A percentile compares a stretch with the other conserved stretches of the same genome.
These are phyloP conservation scores for Fusarium sublunatum DNA, from an alignment of 2,329 filamentous ascomycete species.

Conservation along the genomic window DNA sequence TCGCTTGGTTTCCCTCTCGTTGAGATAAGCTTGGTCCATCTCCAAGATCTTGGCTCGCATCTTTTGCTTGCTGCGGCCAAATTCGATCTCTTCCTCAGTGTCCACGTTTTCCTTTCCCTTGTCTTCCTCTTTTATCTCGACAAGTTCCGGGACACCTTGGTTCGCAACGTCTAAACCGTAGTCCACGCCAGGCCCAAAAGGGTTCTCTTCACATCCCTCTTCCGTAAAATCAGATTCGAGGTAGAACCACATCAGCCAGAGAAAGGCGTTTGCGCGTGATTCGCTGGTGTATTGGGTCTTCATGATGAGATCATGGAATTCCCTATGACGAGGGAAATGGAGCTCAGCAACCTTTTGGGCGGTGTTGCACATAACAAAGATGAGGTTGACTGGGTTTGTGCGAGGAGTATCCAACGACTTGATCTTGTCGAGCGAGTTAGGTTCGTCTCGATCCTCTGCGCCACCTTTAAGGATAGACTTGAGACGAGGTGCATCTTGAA, in stretches of 20 bases:
- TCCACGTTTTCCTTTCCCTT: constrained; percentile 79
- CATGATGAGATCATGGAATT: constrained; percentile 98
- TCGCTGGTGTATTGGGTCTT: constrained; percentile 82
- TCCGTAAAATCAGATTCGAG: constrained; percentile 94
- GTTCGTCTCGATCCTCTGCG: constrained; percentile 88
- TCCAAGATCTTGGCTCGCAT: constrained; percentile 80
- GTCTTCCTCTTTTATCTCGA: constrained; percentile 73
- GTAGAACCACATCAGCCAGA: constrained; percentile 99
- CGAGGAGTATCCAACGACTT: constrained; percentile 73
- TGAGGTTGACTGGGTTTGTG: constrained; percentile 96
- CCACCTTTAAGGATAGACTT: constrained; percentile 98
- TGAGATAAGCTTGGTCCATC: constrained; percentile 77
- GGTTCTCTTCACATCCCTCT: constrained; percentile 88
- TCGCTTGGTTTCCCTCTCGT: constrained; percentile 69
- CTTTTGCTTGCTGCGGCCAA: constrained; percentile 78
- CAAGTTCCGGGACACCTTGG: constrained; percentile 75
- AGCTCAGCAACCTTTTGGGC: constrained; percentile 92
- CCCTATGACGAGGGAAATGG: constrained; percentile 85
- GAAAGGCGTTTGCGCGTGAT: constrained; percentile 86
- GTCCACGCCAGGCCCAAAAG: constrained; percentile 80
- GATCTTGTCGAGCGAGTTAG: constrained; percentile 84
- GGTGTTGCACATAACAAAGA: constrained; percentile 92
- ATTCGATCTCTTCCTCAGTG: constrained; percentile 73
- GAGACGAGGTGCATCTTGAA: constrained; percentile 93
- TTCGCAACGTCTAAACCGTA: constrained; percentile 73